Conservation (phyloP, 2,329 filamentous ascomycete species). For the Raffaelea arxii region DNA sequence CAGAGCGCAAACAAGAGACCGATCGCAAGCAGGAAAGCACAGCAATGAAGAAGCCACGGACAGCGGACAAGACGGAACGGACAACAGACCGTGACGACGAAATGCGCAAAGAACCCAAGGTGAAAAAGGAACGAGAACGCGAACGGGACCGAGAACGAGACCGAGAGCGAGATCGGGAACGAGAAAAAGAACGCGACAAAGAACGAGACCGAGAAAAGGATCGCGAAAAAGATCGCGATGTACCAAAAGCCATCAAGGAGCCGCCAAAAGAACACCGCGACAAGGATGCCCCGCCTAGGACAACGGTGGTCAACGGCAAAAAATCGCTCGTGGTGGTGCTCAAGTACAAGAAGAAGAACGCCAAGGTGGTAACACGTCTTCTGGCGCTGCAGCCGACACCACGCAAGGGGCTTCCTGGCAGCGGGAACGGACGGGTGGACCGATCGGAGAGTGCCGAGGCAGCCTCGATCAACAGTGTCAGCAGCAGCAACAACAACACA, state of each 20-base stretch:
- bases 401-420: slow-evolving; percentile 19
- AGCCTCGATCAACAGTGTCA: slow-evolving; percentile 23
- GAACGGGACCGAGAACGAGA: background rate
- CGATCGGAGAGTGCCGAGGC: slow-evolving; percentile 33
- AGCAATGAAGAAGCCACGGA: slow-evolving; percentile 6
- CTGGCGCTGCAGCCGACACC: slow-evolving; percentile 33
- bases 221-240: too few species aligned
- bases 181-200: background rate
- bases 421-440: slow-evolving; percentile 23
- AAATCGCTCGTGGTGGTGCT: slow-evolving; percentile 31
- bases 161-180: background rate
- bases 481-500: slow-evolving; percentile 11
- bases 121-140: background rate
- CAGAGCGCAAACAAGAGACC: background rate
- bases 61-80: background rate
- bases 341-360: slow-evolving; percentile 37
- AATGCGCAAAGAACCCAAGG: background rate
- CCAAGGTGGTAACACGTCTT: slow-evolving; percentile 34
- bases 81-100: background rate
- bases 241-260: too few species aligned
- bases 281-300: too few species aligned
- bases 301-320: too few species aligned
- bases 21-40: slow-evolving; percentile 2
- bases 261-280: too few species aligned
- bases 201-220: too few species aligned